Evolutionary conservation across 2,329 filamentous ascomycete species (phyloP).

Genomic region (Pseudogymnoascus sp.): DNA sequence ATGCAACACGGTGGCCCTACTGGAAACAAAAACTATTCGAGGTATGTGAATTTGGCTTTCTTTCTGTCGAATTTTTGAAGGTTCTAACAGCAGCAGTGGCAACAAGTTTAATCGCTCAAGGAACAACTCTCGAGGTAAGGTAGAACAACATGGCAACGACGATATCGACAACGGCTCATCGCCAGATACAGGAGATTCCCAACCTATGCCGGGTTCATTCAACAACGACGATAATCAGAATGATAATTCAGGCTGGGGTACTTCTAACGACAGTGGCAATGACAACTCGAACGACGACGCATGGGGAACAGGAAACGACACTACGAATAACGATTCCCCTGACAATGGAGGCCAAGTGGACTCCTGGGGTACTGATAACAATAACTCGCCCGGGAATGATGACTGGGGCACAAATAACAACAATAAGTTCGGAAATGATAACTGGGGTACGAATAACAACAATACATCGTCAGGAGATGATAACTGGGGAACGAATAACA

Average conservation of each 20-base stretch:
- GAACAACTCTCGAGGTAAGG: neutral
- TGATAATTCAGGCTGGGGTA: constrained; percentile 8
- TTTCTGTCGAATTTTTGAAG: neutral
- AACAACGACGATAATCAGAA: constrained; percentile 9
- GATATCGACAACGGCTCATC: neutral
- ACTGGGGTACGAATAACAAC: constrained; percentile 9
- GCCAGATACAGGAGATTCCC: constrained; percentile 6
- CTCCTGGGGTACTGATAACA: constrained; percentile 9
- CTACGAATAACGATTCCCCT: neutral
- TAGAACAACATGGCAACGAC: too few relatives aligned
- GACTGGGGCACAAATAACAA: constrained; percentile 12
- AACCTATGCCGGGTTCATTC: constrained; percentile 4
- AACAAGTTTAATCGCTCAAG: neutral
- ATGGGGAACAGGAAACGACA: constrained; percentile 11
- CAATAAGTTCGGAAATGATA: neutral
- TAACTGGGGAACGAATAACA: neutral
- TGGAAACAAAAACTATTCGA: neutral
- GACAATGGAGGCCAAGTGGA: neutral
- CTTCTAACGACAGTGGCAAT: constrained; percentile 9
- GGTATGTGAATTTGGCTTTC: neutral
- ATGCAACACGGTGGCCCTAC: neutral
- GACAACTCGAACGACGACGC: constrained; percentile 10
- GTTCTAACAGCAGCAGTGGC: neutral
- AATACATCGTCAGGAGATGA: constrained; percentile 2
- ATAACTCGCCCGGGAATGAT: constrained; percentile 10